Evolutionary conservation across 768 basidiomycete species (phyloP).

Genomic region (Leccinum arenicola): DNA sequence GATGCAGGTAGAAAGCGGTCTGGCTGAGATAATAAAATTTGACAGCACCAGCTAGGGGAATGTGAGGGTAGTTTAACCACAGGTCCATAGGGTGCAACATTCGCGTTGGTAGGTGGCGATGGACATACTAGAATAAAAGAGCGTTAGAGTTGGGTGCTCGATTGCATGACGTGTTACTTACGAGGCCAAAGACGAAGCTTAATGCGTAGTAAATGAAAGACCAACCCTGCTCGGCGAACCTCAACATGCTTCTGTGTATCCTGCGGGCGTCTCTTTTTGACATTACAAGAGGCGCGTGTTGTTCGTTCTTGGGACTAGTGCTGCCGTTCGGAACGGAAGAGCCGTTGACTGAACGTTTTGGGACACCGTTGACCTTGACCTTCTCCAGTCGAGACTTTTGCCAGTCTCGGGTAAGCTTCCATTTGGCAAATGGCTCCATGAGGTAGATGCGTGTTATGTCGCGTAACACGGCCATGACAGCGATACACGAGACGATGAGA

Average conservation of each 20-base stretch:
- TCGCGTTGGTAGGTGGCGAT: conserved; percentile 64
- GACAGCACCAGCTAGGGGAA: conserved; percentile 70
- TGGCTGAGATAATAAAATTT: conserved; percentile 91
- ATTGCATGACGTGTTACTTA: conserved; percentile 44
- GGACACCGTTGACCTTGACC: conserved; percentile 22
- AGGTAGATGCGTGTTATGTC: conserved; percentile 72
- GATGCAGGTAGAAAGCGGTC: conserved; percentile 87
- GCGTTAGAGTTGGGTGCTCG: conserved; percentile 5
- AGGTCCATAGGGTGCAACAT: conserved; percentile 61
- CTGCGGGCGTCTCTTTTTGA: conserved; percentile 50
- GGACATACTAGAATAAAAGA: conserved; percentile 62
- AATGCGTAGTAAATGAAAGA: conserved; percentile 73
- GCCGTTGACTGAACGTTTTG: conserved; percentile 26
- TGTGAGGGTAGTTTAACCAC: conserved; percentile 84
- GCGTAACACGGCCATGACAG: conserved; percentile 82
- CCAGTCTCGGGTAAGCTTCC: conserved; percentile 65
- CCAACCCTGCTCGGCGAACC: conserved; percentile 98
- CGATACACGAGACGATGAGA: conserved; percentile 76
- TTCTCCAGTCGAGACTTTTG: conserved; percentile 19
- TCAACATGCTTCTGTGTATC: conserved; percentile 67
- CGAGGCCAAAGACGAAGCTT: conserved; percentile 78
- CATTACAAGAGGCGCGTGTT: conserved; percentile 17
- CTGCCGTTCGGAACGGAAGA: conserved; percentile 30
- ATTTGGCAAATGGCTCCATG: conserved; percentile 78
- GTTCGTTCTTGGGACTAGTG: conserved; percentile 25